A percentile compares a stretch with the other conserved stretches of the same genome.
phyloP scores from a whole-genome alignment of 1,284 basidiomycete genomes.

The Marasmius oreades region DNA sequence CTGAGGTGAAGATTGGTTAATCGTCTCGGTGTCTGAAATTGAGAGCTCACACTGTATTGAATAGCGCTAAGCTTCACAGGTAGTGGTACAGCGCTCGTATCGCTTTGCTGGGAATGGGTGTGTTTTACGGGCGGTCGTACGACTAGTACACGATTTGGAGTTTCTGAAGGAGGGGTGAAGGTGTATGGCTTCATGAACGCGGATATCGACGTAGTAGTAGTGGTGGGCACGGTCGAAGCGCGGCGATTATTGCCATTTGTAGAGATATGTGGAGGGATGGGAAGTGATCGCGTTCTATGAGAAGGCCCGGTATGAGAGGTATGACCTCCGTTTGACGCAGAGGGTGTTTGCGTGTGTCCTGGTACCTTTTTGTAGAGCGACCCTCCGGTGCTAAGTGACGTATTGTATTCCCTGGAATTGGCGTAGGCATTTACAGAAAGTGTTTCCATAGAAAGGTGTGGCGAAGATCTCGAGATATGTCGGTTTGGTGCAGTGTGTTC shows the following conservation, averaged over 20 bases:
- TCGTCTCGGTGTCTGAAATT: background rate
- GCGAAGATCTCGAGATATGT: background rate
- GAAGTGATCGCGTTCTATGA: background rate
- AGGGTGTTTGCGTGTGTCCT: background rate
- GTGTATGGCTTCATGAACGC: constrained; percentile 1
- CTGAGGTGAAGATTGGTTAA: background rate
- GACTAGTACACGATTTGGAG: constrained; percentile 5
- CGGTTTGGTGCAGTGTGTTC: background rate
- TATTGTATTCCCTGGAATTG: background rate
- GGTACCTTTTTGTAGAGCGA: background rate
- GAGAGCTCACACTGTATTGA: constrained; percentile 1
- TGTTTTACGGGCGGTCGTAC: constrained; percentile 4
- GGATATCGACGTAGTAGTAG: background rate
- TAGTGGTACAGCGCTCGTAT: background rate
- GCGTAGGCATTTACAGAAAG: background rate
- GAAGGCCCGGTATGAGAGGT: background rate
- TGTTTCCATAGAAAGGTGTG: background rate
- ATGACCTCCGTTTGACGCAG: background rate
- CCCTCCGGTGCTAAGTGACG: background rate
- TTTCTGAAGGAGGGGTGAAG: constrained; percentile 3
- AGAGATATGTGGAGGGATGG: background rate
- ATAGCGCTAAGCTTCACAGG: background rate
- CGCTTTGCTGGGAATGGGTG: background rate
- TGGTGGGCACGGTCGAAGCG: background rate
- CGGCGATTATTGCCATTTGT: background rate